Evolutionary conservation across 78 protist species (phyloP), one percentile per base, ranked within the genome.

Genomic region (Dictyostelium purpureum): DNA sequence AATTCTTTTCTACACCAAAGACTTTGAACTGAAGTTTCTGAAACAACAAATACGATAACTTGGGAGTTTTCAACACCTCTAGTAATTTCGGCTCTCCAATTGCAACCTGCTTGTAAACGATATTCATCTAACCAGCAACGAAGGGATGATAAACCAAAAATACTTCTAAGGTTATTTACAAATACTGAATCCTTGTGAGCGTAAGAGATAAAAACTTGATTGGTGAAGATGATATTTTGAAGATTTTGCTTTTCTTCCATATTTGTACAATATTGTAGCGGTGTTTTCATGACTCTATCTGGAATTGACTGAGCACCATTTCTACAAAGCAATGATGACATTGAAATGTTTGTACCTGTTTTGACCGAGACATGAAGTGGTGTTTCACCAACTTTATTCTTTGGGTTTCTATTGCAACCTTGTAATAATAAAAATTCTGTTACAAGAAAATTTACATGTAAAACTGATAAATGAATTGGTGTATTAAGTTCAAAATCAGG

Each of bases 1-100:
- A 85, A 61, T 59, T 85, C 92, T 59, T 85, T 85, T 47, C 92
- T 52, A 85, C 92, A 85, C 92, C 92, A 85, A 56, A 85, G 92
- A 12, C 82, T 73, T 37, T 67, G 52, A n/a, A 57, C 38, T 19
- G 92, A 85, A 14, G 82, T 73, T 33, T 70, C 77, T 37, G 82
- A 73, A 2, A 73, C 43, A 28, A 77, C 69, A 38, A 56, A 85
- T 6, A 85, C 28, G 21, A 85, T 52, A 19, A 85, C 61, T 9
- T 56, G 4, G 12, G 71, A 63, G 33, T 59, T 59, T 24, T 35
- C 77, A 6, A 85, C 75, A 57, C 92, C 92, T 45, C 61, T 85
- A 0, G 82, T 85, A 9, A 85, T 85, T 73, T 85, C 92, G 33
- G 80, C 63, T 43, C 82, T 43, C 92, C 92, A 85, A 40, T 85